Percentiles rank a stretch among this genome's conserved stretches.
These are phyloP conservation scores for Glycine soja DNA, from an alignment of 306 rosid species.

Conservation along the genomic window DNA sequence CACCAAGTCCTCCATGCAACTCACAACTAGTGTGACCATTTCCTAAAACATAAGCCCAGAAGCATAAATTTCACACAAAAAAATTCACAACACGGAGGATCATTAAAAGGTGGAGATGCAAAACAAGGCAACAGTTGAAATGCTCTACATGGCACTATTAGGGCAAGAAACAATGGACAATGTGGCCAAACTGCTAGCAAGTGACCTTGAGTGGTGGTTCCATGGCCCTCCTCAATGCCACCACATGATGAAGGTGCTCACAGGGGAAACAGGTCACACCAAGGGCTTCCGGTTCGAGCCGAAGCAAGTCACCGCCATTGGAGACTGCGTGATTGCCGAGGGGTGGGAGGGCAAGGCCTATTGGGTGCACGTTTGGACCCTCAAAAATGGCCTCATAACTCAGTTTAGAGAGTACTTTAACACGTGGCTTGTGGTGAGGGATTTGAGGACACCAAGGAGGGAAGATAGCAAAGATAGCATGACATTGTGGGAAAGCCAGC, in stretches of 20 bases:
- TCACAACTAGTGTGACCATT: background rate
- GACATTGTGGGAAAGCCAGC: constrained; percentile 89
- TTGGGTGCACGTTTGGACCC: constrained; percentile 93
- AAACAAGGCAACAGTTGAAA: constrained; percentile 62
- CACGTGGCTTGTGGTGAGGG: constrained; percentile 90
- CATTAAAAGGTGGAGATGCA: constrained; percentile 37
- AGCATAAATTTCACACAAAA: background rate
- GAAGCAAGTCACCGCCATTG: constrained; percentile 60
- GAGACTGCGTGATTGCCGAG: constrained; percentile 69
- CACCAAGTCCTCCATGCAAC: background rate
- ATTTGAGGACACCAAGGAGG: constrained; percentile 64
- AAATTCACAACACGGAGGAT: background rate
- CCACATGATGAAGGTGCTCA: constrained; percentile 91
- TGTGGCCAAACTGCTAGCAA: constrained; percentile 62
- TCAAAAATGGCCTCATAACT: constrained; percentile 70
- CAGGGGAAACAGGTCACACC: constrained; percentile 63
- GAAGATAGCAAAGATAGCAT: constrained; percentile 47
- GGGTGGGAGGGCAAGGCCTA: constrained; percentile 94
- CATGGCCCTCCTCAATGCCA: constrained; percentile 92
- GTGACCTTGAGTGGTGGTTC: constrained; percentile 95
- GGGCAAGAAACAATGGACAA: constrained; percentile 51
- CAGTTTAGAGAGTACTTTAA: constrained; percentile 89
- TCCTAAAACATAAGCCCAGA: background rate
- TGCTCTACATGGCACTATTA: constrained; percentile 69
- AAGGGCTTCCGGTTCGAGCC: constrained; percentile 78